Evolutionary conservation across 208 protist genomes (phyloP), one percentile per base, ranked within the genome.

Genomic region (Acanthamoeba culbertsoni): DNA sequence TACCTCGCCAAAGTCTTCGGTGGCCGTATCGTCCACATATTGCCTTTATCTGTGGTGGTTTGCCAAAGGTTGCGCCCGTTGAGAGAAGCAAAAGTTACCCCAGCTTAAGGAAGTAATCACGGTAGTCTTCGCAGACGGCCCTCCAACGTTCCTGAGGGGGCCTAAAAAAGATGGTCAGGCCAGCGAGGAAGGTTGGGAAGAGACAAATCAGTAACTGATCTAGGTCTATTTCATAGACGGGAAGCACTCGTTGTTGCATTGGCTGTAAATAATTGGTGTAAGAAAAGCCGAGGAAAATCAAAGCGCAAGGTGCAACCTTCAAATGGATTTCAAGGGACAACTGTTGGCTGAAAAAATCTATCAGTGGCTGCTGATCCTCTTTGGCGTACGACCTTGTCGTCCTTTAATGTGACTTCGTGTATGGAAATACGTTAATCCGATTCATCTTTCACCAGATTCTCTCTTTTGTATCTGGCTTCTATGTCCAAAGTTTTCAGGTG

Each of bases 301-400:
- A n/a, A n/a, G n/a, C n/a, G n/a, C n/a, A n/a, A n/a, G n/a, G n/a
- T n/a, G n/a, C n/a, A n/a, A n/a, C n/a, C n/a, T n/a, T n/a, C n/a
- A n/a, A n/a, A n/a, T n/a, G 71, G 71, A 82, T 10, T 82, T n/a
- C 43, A 82, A 82, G 43, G 71, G 71, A 14, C 71, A 82, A 31
- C 31, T 55, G 71, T 43, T 82, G 8, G 71, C 45, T 0, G 71
- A 82, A 31, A 4, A 55, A 3, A 53, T 82, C 71, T 82, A 82
- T 20, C 71, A 82, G 28, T 82, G 71, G 71, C 46, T 82, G 42
- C 71, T 82, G 3, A 82, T 82, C 0, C 5, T 82, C 45, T 46
- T 53, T 53, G 71, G 71, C 23, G 71, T 82, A 55, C 71, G 16
- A 3, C n/a, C 5, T 75, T 48, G 20, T 5, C 37, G 37, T 51